Evolutionary conservation across 306 rosid genomes (phyloP), one percentile per base, ranked within the genome.

Genomic region (Cicer cuneatum): DNA sequence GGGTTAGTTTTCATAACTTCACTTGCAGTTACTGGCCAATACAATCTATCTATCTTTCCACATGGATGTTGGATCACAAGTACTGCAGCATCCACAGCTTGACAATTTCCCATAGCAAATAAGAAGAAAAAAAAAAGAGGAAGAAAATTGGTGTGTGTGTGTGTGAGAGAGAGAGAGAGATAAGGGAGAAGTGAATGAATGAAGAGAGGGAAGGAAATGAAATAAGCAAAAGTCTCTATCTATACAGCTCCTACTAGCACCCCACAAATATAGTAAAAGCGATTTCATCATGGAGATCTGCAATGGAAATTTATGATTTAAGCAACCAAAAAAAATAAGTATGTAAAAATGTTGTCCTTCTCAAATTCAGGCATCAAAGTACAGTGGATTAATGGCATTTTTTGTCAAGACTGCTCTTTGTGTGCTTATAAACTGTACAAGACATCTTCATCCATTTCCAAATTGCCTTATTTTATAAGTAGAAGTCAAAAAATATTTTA

Each of bases 1-100:
- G 99, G 99, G 24, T 95, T 95, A 12, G 77, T 62, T 56, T 81
- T 90, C 98, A 95, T 95, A 57, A 95, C 93, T 69, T 95, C 93
- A 66, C 93, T 95, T 3, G 92, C 98, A 33, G 80, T 74, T 3
- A 89, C 76, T 13, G 96, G 65, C 93, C 98, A 89, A 73, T 89
- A 95, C 66, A 89, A 19, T 75, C 97, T 90, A 78, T 92, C 99
- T 47, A 90, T 84, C 88, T 81, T 90, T 80, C 99, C 99, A 85
- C 80, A 64, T 5, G 99, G 98, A 61, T 95, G 99, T 41, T 90
- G 98, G 80, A 95, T 90, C 81, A 92, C 99, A 38, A 95, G 89
- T 8, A 97, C 99, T 14, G 99, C 98, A n/a, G 97, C 97, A 70
- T 95, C 99, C 33, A 95, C 89, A 48, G 98, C 98, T 72, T 95